These are phyloP conservation scores for Yamadazyma kanchanaburiensis DNA, from an alignment of 1,139 yeast genomes.

Conservation along the genomic window DNA sequence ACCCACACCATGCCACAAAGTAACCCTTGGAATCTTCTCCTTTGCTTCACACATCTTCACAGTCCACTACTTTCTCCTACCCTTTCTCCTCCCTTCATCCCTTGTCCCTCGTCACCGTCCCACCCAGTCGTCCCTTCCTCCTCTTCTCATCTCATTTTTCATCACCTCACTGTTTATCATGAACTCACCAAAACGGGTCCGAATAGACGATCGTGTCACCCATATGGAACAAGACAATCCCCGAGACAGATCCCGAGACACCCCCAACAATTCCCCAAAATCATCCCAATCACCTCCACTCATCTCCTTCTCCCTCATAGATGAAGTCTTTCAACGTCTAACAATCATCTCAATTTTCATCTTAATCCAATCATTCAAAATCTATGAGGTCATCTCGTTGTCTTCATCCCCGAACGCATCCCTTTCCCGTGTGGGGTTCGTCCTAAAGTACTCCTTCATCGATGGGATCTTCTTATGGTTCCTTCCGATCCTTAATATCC, in stretches of 20 bases:
- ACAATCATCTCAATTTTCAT: conserved; percentile 64
- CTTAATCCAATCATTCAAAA: conserved; percentile 75
- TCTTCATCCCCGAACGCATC: conserved; percentile 12
- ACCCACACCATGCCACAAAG: too few relatives aligned
- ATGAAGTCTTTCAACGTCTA: conserved; percentile 78
- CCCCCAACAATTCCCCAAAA: conserved; percentile 1
- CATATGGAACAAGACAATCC: conserved; percentile 4
- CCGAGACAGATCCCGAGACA: neutral
- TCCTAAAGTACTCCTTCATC: conserved; percentile 65
- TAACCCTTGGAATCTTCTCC: too few relatives aligned
- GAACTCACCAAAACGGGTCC: conserved; percentile 10
- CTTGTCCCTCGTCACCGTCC: too few relatives aligned
- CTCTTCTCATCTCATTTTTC: conserved; percentile 4
- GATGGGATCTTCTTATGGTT: conserved; percentile 71
- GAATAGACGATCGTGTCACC: conserved; percentile 13
- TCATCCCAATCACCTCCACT: neutral
- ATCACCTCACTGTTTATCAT: conserved; percentile 5
- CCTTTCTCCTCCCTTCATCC: too few relatives aligned
- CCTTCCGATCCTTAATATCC: conserved; percentile 73
- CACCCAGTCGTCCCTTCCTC: too few relatives aligned
- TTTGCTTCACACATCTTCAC: too few relatives aligned
- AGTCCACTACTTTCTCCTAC: too few relatives aligned
- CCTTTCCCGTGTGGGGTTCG: conserved; percentile 53
- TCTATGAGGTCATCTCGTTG: conserved; percentile 61
- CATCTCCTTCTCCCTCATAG: conserved; percentile 44